Conservation (phyloP, 768 basidiomycete genomes). For the Boletellus ananiceps region DNA sequence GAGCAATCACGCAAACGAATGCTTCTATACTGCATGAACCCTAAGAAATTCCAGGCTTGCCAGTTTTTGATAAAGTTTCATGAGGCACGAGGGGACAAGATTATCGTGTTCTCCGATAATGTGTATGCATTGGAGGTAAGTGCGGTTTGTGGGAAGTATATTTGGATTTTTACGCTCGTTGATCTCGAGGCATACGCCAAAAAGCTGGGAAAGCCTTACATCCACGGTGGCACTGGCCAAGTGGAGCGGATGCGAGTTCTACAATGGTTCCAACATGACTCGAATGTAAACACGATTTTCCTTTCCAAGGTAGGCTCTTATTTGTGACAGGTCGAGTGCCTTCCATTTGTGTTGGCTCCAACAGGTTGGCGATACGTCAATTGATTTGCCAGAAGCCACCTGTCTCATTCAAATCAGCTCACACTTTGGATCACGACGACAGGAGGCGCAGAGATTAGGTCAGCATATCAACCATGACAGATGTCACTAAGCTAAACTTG, state of each 20-base stretch:
- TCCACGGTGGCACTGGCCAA: slow-evolving; percentile 93
- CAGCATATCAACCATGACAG: slow-evolving; percentile 23
- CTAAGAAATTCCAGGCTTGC: slow-evolving; percentile 98
- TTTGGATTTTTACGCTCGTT: slow-evolving; percentile 2
- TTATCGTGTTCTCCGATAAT: slow-evolving; percentile 99
- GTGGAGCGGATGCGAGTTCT: slow-evolving; percentile 94
- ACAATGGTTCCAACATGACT: slow-evolving; percentile 93
- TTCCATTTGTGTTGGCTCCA: slow-evolving; percentile 14
- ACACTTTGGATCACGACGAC: slow-evolving; percentile 95
- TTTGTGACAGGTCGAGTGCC: slow-evolving; percentile 5
- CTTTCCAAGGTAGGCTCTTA: slow-evolving; percentile 73
- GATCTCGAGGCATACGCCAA: slow-evolving; percentile 80
- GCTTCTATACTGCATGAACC: slow-evolving; percentile 99
- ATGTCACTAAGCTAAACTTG: slow-evolving; percentile 11
- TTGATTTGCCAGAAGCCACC: slow-evolving; percentile 97
- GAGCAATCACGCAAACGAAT: slow-evolving; percentile 92
- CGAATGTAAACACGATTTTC: slow-evolving; percentile 96
- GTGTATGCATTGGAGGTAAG: slow-evolving; percentile 90
- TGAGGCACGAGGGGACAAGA: slow-evolving; percentile 96
- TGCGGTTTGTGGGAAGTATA: background rate
- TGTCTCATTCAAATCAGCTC: slow-evolving; percentile 99
- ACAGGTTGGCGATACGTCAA: slow-evolving; percentile 96
- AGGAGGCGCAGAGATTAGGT: slow-evolving; percentile 97
- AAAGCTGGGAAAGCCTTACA: slow-evolving; percentile 89
- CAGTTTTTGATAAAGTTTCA: slow-evolving; percentile 99